These are phyloP conservation scores for Flueggea neowawraea DNA, from an alignment of 441 rosid species.

Conservation along the genomic window DNA sequence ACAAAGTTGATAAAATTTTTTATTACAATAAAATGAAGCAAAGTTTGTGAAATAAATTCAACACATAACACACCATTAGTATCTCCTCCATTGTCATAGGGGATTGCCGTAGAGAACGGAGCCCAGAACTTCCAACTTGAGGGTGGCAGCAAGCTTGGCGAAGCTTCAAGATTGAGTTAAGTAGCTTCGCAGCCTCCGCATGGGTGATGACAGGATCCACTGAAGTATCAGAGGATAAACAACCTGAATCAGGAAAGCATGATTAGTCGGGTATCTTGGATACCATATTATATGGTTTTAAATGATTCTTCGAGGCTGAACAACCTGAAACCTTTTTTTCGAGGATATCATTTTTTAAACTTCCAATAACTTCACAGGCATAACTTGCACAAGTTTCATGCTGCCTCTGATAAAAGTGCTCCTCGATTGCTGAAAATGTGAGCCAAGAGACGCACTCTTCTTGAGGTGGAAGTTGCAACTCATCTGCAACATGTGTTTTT, in stretches of 20 bases:
- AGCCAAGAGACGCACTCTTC: constrained; percentile 94
- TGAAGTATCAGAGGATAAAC: constrained; percentile 31
- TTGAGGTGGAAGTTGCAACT: constrained; percentile 90
- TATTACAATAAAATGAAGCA: not conserved
- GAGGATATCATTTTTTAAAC: constrained; percentile 75
- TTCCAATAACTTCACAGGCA: constrained; percentile 88
- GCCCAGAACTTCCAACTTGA: constrained; percentile 97
- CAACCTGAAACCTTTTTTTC: constrained; percentile 69
- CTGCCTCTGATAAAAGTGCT: constrained; percentile 93
- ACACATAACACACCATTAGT: constrained; percentile 51
- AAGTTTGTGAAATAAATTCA: not conserved
- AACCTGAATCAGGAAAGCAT: constrained; percentile 40
- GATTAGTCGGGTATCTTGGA: no score
- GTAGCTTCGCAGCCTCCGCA: constrained; percentile 80
- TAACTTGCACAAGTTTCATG: constrained; percentile 94
- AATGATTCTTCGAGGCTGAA: constrained; percentile 3
- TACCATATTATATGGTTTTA: no score
- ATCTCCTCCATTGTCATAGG: constrained; percentile 99
- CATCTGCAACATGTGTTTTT: constrained; percentile 86
- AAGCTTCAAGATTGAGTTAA: constrained; percentile 94
- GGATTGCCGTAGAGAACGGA: constrained; percentile 88
- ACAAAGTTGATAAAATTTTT: constrained; percentile 4
- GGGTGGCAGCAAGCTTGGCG: constrained; percentile 99
- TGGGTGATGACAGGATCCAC: constrained; percentile 69
- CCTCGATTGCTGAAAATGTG: constrained; percentile 89